Percentiles rank a stretch among this genome's conserved stretches.
Conservation (phyloP, 495 filamentous ascomycete genomes). For the Talaromyces ruber region DNA sequence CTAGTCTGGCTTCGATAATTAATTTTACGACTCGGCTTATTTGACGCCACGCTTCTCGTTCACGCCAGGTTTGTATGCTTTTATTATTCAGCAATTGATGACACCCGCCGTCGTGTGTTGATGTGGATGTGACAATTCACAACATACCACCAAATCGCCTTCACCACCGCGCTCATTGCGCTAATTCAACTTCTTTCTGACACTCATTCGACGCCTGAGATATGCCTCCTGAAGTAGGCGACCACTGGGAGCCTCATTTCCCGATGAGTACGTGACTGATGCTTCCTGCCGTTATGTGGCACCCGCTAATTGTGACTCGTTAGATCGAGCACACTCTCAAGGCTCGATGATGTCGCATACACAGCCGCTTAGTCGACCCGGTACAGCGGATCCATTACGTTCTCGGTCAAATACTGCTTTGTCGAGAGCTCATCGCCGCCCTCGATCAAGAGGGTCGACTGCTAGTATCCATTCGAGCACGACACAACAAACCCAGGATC, state of each 20-base stretch:
- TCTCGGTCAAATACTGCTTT: conserved; percentile 51
- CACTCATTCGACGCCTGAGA: background rate
- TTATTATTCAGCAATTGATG: conserved; percentile 1
- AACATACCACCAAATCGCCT: conserved; percentile 18
- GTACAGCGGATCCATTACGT: conserved; percentile 38
- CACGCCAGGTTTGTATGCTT: background rate
- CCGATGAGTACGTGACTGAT: conserved; percentile 4
- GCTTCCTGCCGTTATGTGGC: background rate
- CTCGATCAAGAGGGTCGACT: conserved; percentile 75
- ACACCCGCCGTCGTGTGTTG: conserved; percentile 8
- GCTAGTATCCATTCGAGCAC: conserved; percentile 67
- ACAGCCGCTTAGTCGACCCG: conserved; percentile 30
- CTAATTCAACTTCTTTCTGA: background rate
- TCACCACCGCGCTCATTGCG: background rate
- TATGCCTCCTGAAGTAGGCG: conserved; percentile 26
- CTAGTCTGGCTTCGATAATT: background rate
- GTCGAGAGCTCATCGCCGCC: conserved; percentile 54
- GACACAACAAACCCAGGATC: conserved; percentile 59
- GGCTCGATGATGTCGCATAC: conserved; percentile 29
- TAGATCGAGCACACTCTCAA: conserved; percentile 22
- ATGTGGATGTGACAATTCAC: conserved; percentile 19
- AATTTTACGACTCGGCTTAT: background rate
- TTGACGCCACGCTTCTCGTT: background rate
- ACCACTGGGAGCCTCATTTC: conserved; percentile 5
- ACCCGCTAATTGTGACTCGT: conserved; percentile 2